These are phyloP conservation scores for Sporothrix protearum DNA, from an alignment of 2,329 filamentous ascomycete species.

Conservation along the genomic window DNA sequence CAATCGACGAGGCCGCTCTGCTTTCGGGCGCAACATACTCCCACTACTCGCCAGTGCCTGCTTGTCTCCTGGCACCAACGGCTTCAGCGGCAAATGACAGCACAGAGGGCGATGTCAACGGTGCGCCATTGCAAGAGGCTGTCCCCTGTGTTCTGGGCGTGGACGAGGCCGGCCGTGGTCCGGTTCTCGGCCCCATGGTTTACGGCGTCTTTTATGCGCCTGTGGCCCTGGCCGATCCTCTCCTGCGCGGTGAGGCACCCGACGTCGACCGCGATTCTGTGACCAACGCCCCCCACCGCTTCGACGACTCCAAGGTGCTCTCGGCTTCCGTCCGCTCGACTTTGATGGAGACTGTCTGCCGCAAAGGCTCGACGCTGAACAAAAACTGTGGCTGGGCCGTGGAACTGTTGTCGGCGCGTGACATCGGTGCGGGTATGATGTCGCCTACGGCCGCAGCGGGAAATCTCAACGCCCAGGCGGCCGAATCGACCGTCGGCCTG, in stretches of 20 bases:
- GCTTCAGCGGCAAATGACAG: conserved; percentile 24
- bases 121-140: conserved; percentile 26
- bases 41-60: conserved; percentile 67
- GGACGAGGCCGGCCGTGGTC: conserved; percentile 89
- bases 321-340: conserved; percentile 72
- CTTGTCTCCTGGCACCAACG: conserved; percentile 50
- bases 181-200: conserved; percentile 81
- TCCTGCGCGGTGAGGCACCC: conserved; percentile 55
- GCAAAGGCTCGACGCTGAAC: conserved; percentile 47
- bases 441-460: conserved; percentile 57
- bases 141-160: conserved; percentile 77
- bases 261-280: conserved; percentile 20
- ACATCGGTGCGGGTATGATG: conserved; percentile 80
- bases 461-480: conserved; percentile 93
- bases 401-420: conserved; percentile 73
- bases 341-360: conserved; percentile 69
- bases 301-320: conserved; percentile 93
- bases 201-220: conserved; percentile 75
- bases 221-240: conserved; percentile 62
- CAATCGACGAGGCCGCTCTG: conserved; percentile 56
- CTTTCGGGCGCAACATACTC: conserved; percentile 65
- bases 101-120: conserved; percentile 15
- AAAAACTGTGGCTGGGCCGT: conserved; percentile 76
- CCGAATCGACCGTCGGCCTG: conserved; percentile 83
- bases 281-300: conserved; percentile 62